Evolutionary conservation across 1,284 basidiomycete genomes (phyloP), one percentile per base, ranked within the genome.

Genomic region (Rhodotorula sp.): DNA sequence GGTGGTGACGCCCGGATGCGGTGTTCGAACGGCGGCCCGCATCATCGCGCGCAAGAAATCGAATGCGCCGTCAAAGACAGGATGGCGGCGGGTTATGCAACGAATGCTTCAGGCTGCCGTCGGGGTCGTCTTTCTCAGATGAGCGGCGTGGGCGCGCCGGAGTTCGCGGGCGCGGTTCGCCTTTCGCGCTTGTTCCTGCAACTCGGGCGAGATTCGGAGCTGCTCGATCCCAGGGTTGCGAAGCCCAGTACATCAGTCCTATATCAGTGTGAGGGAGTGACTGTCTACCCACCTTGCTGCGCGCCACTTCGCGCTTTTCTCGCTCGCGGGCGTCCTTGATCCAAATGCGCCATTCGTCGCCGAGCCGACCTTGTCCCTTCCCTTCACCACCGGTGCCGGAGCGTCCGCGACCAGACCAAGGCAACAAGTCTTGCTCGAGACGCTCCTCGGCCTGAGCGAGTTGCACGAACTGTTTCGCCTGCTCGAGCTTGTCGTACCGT

Each of bases 371-470:
- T 18, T 8, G 12, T 45, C 18, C 50, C 23, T 2, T 2, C 47
- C 2, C 26, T 26, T n/a, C 19, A 6, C 10, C 21, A 34, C 5
- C 48, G 14, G 28, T 21, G 5, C 57, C 10, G 43, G 18, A 6
- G 23, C 38, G 21, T n/a, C 38, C 57, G 1, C 23, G 28, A 21
- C 38, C 38, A 19, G 21, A 23, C 19, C 21, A 7, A 19, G 4
- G 43, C 16, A 12, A 2, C 45, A 62, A 5, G 26, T 76, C 70
- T 5, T 80, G 78, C 80, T 93, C 92, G 21, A 79, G 67, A 7
- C 76, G 67, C 21, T 91, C 76, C 78, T 89, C 85, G 1, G 82
- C 69, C 14, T 81, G 74, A 64, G 80, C 79, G 31, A 84, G 84
- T 6, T 74, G 68, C 2, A 87, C 73, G 23, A 77, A 67, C 3